Evolutionary conservation across 1,284 basidiomycete genomes (phyloP), one percentile per base, ranked within the genome.

Genomic region (Volvariella volvacea): DNA sequence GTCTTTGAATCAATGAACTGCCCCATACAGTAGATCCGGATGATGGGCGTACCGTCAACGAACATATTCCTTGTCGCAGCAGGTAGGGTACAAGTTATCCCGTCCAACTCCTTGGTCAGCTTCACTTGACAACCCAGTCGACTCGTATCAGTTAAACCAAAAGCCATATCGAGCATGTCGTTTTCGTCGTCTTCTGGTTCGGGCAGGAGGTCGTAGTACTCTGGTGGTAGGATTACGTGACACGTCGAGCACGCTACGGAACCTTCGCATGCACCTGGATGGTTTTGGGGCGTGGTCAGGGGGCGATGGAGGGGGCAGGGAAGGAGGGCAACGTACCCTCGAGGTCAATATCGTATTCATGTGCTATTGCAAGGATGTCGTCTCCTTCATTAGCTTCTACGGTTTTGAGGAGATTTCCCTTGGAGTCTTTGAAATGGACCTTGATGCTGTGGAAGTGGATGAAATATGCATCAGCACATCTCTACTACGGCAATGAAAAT

Each of bases 241-340:
- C 96, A 99, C 31, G 96, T 99, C 21, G 94, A 98, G 63, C 95
- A 99, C 16, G 95, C 96, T 44, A 97, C 81, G 0, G 92, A 96
- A 39, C 92, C 89, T 73, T 98, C 95, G 63, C 96, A 99, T 21
- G 93, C 93, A 50, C 92, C 91, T 94, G 56, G 33, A 41, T 39
- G 34, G n/a, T n/a, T n/a, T n/a, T n/a, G n/a, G n/a, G n/a, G 39
- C 15, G 22, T 30, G 31, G n/a, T 36, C 21, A 21, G 46, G 43
- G 39, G 39, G 14, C 45, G 25, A 28, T 34, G 17, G 36, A 45
- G 33, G 44, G 39, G 25, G 46, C 36, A 28, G 25, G 25, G n/a
- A 41, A 37, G 38, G n/a, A n/a, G n/a, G n/a, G n/a, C n/a, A 42
- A 16, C 77, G 52, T 48, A 88, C 93, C 94, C 75, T 99, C 95